These are phyloP conservation scores for Xylaria sp. DNA, from an alignment of 2,329 filamentous ascomycete genomes.

Conservation along the genomic window DNA sequence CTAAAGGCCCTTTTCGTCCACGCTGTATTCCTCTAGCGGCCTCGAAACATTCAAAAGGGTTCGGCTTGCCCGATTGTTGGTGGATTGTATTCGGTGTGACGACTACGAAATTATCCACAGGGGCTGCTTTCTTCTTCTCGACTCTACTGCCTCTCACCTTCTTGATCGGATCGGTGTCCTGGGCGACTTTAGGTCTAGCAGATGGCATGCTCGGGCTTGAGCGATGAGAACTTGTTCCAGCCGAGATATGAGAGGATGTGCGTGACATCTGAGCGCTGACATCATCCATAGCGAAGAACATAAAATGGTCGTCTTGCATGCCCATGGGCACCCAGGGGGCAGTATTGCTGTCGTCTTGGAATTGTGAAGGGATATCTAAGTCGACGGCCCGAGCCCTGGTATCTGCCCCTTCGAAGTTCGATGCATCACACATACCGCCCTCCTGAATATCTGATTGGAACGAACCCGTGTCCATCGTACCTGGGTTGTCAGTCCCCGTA, in stretches of 20 bases:
- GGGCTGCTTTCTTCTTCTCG: slow-evolving; percentile 57
- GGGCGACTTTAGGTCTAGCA: slow-evolving; percentile 43
- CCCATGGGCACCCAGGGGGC: slow-evolving; percentile 57
- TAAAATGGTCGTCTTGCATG: slow-evolving; percentile 49
- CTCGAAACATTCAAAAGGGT: slow-evolving; percentile 66
- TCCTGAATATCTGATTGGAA: slow-evolving; percentile 47
- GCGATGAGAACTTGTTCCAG: slow-evolving; percentile 40
- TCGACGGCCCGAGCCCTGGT: slow-evolving; percentile 47
- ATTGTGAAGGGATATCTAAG: slow-evolving; percentile 53
- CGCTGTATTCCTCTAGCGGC: slow-evolving; percentile 62
- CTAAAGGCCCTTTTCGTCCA: slow-evolving; percentile 66
- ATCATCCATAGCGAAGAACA: slow-evolving; percentile 52
- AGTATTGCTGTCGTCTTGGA: slow-evolving; percentile 52
- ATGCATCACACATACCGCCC: slow-evolving; percentile 42
- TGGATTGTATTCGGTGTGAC: slow-evolving; percentile 65
- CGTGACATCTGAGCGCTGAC: slow-evolving; percentile 47
- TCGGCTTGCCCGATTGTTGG: slow-evolving; percentile 60
- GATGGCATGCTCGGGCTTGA: slow-evolving; percentile 46
- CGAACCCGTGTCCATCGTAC: slow-evolving; percentile 39
- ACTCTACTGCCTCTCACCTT: slow-evolving; percentile 58
- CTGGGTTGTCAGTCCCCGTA: slow-evolving; percentile 21
- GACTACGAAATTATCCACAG: slow-evolving; percentile 63
- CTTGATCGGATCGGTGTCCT: slow-evolving; percentile 52
- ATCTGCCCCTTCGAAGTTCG: slow-evolving; percentile 47
- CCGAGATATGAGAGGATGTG: slow-evolving; percentile 43